Percentiles rank a stretch among this genome's conserved stretches.
These are phyloP conservation scores for Cerrena zonata DNA, from an alignment of 1,284 basidiomycete genomes.

Conservation along the genomic window DNA sequence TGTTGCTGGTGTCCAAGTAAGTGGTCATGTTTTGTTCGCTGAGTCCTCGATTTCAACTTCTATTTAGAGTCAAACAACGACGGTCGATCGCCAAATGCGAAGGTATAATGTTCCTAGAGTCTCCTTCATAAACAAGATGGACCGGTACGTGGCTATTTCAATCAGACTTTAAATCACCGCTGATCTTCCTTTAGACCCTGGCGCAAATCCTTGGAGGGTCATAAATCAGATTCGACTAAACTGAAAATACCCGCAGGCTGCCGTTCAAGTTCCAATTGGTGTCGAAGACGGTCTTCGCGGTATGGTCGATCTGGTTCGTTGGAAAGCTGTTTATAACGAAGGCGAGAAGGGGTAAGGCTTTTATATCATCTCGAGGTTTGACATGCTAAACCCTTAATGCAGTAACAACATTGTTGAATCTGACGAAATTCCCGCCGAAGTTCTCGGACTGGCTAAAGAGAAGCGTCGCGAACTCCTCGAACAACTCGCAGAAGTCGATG, in stretches of 20 bases:
- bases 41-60: neutral
- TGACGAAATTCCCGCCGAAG: slow-evolving; percentile 81
- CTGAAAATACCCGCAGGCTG: slow-evolving; percentile 87
- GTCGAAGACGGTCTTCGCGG: slow-evolving; percentile 84
- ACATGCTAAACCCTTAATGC: neutral
- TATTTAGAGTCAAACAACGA: slow-evolving; percentile 89
- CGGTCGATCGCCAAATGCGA: slow-evolving; percentile 97
- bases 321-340: slow-evolving; percentile 93
- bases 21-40: slow-evolving; percentile 17
- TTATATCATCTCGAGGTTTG: neutral
- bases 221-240: slow-evolving; percentile 89
- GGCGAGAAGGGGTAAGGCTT: slow-evolving; percentile 83
- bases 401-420: slow-evolving; percentile 79
- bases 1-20: slow-evolving; percentile 88
- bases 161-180: neutral
- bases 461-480: slow-evolving; percentile 92
- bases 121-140: slow-evolving; percentile 99
- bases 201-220: slow-evolving; percentile 95
- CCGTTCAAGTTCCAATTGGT: slow-evolving; percentile 96
- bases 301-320: slow-evolving; percentile 89
- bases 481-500: slow-evolving; percentile 93
- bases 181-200: slow-evolving; percentile 55
- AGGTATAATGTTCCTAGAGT: slow-evolving; percentile 93
- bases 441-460: slow-evolving; percentile 67
- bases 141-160: slow-evolving; percentile 49